phyloP scores from a whole-genome alignment of 768 basidiomycete species.

The Mycena alexandri region DNA sequence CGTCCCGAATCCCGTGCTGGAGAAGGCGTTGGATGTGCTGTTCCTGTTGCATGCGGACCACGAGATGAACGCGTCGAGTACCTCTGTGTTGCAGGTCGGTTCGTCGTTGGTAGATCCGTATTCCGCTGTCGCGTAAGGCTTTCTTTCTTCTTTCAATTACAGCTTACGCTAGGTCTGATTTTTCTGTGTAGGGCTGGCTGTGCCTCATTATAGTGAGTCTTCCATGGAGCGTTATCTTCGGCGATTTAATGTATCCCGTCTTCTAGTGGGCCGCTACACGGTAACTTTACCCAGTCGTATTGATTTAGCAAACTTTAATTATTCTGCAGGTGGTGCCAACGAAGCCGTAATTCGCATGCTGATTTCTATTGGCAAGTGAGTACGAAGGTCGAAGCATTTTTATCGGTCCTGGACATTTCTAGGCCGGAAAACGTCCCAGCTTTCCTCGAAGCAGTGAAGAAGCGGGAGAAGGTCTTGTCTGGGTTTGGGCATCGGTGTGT shows the following conservation, averaged over 20 bases:
- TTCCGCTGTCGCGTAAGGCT: conserved; percentile 79
- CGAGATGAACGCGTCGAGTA: conserved; percentile 88
- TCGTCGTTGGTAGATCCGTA: conserved; percentile 94
- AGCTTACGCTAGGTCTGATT: conserved; percentile 25
- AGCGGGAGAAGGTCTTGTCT: conserved; percentile 87
- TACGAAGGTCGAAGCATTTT: conserved; percentile 1
- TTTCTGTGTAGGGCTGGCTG: conserved; percentile 73
- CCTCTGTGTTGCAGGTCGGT: conserved; percentile 89
- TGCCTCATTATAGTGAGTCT: conserved; percentile 87
- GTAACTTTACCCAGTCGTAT: conserved; percentile 43
- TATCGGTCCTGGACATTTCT: conserved; percentile 6
- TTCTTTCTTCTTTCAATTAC: neutral
- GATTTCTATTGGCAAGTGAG: conserved; percentile 85
- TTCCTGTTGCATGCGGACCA: conserved; percentile 94
- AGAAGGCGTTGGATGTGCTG: conserved; percentile 88
- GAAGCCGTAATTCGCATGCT: conserved; percentile 97
- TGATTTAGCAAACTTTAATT: conserved; percentile 19
- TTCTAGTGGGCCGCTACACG: conserved; percentile 77
- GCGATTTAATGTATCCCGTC: neutral
- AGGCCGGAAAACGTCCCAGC: conserved; percentile 88
- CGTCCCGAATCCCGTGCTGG: conserved; percentile 85
- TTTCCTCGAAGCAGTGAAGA: conserved; percentile 90
- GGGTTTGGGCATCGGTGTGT: conserved; percentile 89
- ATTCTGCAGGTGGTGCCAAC: conserved; percentile 79
- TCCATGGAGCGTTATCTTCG: conserved; percentile 3